Conservation (phyloP, 2,329 filamentous ascomycete species). For the Xylariomycetidae sp. region DNA sequence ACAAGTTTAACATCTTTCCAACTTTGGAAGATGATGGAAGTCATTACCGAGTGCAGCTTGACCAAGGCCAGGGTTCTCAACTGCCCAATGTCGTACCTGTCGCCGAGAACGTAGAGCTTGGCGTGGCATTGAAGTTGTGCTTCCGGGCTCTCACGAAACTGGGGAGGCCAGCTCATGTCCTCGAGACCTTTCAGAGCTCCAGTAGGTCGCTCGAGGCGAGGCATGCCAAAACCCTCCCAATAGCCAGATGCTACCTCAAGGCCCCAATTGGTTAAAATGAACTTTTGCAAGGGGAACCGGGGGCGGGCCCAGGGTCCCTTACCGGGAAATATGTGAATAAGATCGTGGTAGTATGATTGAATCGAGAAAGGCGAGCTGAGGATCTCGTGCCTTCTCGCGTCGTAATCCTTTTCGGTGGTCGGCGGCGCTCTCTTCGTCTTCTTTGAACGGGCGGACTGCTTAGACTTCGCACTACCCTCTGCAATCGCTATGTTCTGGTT, state of each 20-base stretch:
- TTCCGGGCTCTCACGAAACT: too few relatives aligned
- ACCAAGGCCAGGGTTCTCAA: background rate
- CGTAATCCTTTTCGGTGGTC: too few relatives aligned
- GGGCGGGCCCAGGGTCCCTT: background rate
- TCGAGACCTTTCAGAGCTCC: too few relatives aligned
- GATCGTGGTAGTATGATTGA: too few relatives aligned
- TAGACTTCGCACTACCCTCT: background rate
- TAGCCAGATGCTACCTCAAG: background rate
- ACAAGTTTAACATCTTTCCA: background rate
- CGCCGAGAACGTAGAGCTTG: background rate
- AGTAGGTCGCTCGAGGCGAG: background rate
- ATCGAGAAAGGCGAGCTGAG: background rate
- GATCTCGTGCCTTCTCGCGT: background rate
- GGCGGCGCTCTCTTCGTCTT: too few relatives aligned
- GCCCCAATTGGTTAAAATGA: background rate
- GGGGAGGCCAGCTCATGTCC: too few relatives aligned
- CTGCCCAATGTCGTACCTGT: background rate
- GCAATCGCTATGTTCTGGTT: background rate
- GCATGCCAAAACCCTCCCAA: background rate
- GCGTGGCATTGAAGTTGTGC: background rate
- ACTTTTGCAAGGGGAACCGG: background rate
- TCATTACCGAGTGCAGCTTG: conserved; percentile 1
- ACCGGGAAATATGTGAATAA: too few relatives aligned
- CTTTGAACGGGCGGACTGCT: too few relatives aligned
- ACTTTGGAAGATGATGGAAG: background rate